Evolutionary conservation across 1,139 yeast species (phyloP).

Genomic region (Geotrichum fermentans): DNA sequence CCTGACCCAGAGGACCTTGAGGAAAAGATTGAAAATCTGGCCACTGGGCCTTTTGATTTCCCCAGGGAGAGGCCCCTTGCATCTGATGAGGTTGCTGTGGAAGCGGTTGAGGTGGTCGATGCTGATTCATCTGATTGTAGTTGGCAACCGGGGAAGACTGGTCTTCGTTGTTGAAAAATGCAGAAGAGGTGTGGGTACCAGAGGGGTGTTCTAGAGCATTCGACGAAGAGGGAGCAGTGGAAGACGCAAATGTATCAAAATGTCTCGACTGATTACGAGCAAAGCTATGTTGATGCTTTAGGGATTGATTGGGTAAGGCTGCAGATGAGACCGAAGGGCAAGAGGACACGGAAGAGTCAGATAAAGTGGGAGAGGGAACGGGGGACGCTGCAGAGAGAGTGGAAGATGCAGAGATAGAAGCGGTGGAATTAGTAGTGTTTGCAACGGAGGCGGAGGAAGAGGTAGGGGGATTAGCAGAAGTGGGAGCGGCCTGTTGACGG

Average conservation of each 20-base stretch:
- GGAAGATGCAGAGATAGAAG: background rate
- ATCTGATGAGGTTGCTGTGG: background rate
- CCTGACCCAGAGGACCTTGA: slow-evolving; percentile 4
- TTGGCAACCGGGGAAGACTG: background rate
- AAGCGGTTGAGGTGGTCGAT: background rate
- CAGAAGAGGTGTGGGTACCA: background rate
- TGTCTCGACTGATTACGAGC: slow-evolving; percentile 16
- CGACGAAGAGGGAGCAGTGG: background rate
- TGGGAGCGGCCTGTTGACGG: background rate
- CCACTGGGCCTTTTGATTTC: slow-evolving; percentile 26
- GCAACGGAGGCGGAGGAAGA: background rate
- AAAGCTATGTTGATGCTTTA: slow-evolving; percentile 7
- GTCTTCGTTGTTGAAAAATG: background rate
- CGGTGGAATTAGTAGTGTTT: background rate
- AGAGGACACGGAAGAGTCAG: slow-evolving; percentile 12
- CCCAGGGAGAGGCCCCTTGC: slow-evolving; percentile 15
- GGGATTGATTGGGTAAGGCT: background rate
- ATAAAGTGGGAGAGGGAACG: slow-evolving; percentile 13
- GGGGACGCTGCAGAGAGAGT: slow-evolving; percentile 2
- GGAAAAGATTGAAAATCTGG: slow-evolving; percentile 12
- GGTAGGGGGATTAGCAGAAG: background rate
- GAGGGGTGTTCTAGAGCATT: background rate
- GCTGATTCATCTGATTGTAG: slow-evolving; percentile 9
- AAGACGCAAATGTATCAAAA: slow-evolving; percentile 14
- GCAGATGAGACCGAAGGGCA: slow-evolving; percentile 2